Base-by-base conservation (phyloP, 305 asterid genomes). In the Fraxinus angustifolia region DNA sequence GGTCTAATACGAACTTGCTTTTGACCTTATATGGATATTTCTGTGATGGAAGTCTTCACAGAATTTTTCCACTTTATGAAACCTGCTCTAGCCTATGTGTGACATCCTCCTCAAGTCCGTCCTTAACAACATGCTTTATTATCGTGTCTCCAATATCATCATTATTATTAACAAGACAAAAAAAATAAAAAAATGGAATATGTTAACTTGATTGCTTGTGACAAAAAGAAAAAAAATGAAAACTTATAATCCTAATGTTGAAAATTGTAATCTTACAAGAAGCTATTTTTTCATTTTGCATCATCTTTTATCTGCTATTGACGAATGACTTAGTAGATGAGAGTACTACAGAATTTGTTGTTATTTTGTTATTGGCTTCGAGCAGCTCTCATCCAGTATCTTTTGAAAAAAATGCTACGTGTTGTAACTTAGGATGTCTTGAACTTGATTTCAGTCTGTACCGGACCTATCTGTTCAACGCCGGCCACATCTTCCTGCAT, bases 401-500 rank as follows among this genome's bases (percentile, higher is more conserved):
- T 78, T 73, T 16, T 4, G 3, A 6, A 56, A 53, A 19, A 58
- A 58, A 21, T 62, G 31, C 50, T 7, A 38, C 30, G 33, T 58
- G 34, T 33, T 33, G 65, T 77, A 76, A 65, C 34, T 42, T 73
- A 2, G 17, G 31, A 14, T 68, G 38, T 31, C 19, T 68, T 83
- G 80, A 74, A 74, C 6, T 33, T 75, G 71, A 83, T 81, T 80
- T 60, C 93, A 94, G 98, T 73, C 95, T 76, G 86, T 90, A 62
- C 83, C 97, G 76, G 97, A 96, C 84, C 83, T 92, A 86, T 83
- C 98, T 42, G 90, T 89, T 82, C 97, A 88, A 88, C 92, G 90
- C 73, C 94, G 97, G 98, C 90, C 97, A 53, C 95, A 89, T 87
- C 86, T 91, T 73, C 94, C 97, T 79, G 84, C 94, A 77, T 84